Base-by-base conservation (phyloP, 2,329 filamentous ascomycete species). In the Verticillium zaregamsianum region DNA sequence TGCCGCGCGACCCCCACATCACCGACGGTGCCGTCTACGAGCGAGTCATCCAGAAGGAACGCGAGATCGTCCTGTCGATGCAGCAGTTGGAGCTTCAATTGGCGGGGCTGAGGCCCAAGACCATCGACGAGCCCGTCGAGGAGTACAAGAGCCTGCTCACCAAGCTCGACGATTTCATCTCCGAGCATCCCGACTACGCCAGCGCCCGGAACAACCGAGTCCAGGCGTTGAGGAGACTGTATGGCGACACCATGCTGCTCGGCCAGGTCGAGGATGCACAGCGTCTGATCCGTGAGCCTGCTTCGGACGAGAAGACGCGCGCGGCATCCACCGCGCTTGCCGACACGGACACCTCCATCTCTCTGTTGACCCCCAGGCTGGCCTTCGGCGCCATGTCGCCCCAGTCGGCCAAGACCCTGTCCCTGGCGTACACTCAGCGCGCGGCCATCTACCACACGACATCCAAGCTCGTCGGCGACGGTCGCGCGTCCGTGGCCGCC, bases 131-230 rank as follows among this genome's bases (percentile, higher is more conserved):
- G 5, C 74, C 80, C 4, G 68, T 79, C 33, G 68, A 74, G 2
- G 77, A 76, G 45, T 88, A 87, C 67, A 76, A 73, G 31, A 64
- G 73, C 39, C 80, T 80, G 59, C 72, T 87, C 20, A 70, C 72
- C 11, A 73, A 77, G 6, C 76, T 93, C 5, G 79, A 81, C 33
- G 70, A 73, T 2, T 78, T 92, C 35, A 83, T 92, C 49, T 69
- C 77, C 2, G 74, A 82, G 28, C 72, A 86, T 59, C 88, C 90
- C 3, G 74, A 77, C 35, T 93, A 93, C 73, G 89, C 90, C 25
- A 91, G 88, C 65, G 89, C 87, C 6, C 83, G 86, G 62, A 90
- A 92, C 71, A 93, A 94, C 73, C 82, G 90, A 58, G 90, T 88
- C 3, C 91, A 93, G 72, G 81, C 88, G 9, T 68, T 83, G 33